Base-by-base conservation (phyloP, 2,329 filamentous ascomycete species). In the Dactylellina cionopaga region DNA sequence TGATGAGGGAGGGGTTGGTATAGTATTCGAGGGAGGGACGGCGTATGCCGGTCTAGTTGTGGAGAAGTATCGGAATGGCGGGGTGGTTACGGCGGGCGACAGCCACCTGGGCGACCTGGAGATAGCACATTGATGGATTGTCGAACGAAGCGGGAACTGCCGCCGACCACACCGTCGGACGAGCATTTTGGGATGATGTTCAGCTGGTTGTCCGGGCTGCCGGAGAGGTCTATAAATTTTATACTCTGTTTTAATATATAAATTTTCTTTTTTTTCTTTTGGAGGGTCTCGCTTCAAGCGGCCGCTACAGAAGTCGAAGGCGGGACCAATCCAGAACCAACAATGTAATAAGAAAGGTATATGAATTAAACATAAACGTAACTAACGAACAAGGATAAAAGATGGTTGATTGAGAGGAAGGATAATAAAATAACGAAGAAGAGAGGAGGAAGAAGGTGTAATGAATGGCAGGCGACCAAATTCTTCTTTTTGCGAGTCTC, bases 151-250 rank as follows among this genome's bases (percentile, higher is more conserved):
- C 13, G 68, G 68, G 39, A 72, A 59, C 7, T 72, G 44, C 15
- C 68, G 68, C 52, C 46, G 52, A 35, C 68, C 59, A 15, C 68
- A 72, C 55, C 56, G 43, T 72, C 68, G 51, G 47, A 60, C 68
- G 27, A 72, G 59, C 68, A 72, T 72, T n/a, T 19, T 65, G 49
- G n/a, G 49, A n/a, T 29, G 22, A 31, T 35, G 19, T 46, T 10
- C 9, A 19, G n/a, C 9, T 46, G 22, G 13, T 13, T 41, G 15
- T 19, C 46, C 33, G 31, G 3, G 58, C 19, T 44, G 46, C 37
- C n/a, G 22, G 10, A 33, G 46, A 9, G 46, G 35, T 22, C n/a
- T n/a, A n/a, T n/a, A n/a, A n/a, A n/a, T n/a, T n/a, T n/a, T n/a
- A n/a, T n/a, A n/a, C n/a, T n/a, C n/a, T 17, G 29, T 52, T 33